Conservation (phyloP, 208 protist genomes). For the Crithidia bombi region DNA sequence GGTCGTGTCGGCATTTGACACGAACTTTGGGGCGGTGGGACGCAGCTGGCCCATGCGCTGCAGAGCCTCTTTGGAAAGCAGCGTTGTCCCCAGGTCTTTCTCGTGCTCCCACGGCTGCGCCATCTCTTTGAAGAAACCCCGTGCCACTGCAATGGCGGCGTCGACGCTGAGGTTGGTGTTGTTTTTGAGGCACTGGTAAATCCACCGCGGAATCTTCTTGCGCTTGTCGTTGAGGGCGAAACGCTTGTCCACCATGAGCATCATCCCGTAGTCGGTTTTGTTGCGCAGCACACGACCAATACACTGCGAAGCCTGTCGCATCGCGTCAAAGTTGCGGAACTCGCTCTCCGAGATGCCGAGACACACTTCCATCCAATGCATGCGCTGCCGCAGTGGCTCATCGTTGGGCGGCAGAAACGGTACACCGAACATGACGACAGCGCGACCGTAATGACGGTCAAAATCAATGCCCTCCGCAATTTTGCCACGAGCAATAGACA, state of each 20-base stretch:
- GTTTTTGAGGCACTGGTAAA: constrained; percentile 89
- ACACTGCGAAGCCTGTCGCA: constrained; percentile 99
- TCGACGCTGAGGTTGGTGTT: constrained; percentile 93
- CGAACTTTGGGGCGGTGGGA: constrained; percentile 33
- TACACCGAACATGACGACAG: constrained; percentile 98
- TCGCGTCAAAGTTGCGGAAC: constrained; percentile 98
- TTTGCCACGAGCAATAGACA: constrained; percentile 97
- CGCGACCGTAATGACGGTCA: constrained; percentile 96
- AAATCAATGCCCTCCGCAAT: constrained; percentile 99
- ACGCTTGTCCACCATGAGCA: constrained; percentile 98
- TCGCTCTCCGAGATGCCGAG: constrained; percentile 96
- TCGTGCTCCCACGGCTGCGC: constrained; percentile 93
- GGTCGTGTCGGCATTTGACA: background rate
- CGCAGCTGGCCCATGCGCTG: constrained; percentile 43
- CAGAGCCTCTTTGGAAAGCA: constrained; percentile 65
- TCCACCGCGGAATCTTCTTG: constrained; percentile 92
- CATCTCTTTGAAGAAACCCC: constrained; percentile 95
- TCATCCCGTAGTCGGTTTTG: constrained; percentile 99
- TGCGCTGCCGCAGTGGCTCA: constrained; percentile 93
- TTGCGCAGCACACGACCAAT: constrained; percentile 98
- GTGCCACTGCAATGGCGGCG: constrained; percentile 86
- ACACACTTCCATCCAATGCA: constrained; percentile 97
- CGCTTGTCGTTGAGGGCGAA: constrained; percentile 96
- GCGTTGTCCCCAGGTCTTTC: constrained; percentile 85
- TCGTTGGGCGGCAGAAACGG: constrained; percentile 95